Evolutionary conservation across 495 filamentous ascomycete genomes (phyloP).

Genomic region (Pseudoneurospora amorphoporcata): DNA sequence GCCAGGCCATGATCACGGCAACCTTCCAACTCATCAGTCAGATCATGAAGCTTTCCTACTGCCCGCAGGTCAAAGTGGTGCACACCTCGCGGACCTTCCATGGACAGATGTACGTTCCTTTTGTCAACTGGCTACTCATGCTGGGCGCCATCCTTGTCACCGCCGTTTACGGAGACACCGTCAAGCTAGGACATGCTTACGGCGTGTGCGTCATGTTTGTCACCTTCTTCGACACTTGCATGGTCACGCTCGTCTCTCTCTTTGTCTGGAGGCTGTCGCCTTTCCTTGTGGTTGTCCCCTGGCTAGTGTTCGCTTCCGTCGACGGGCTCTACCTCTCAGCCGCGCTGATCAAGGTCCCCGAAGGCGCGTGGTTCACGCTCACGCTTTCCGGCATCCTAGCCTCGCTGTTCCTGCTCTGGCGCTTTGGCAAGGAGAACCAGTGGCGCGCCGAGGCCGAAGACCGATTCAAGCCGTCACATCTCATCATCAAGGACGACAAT

Average conservation of each 20-base stretch:
- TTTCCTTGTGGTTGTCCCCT: slow-evolving; percentile 47
- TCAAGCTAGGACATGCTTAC: slow-evolving; percentile 38
- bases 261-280: slow-evolving; percentile 55
- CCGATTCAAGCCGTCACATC: slow-evolving; percentile 39
- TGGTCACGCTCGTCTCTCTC: slow-evolving; percentile 57
- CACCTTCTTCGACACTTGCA: slow-evolving; percentile 62
- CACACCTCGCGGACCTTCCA: slow-evolving; percentile 58
- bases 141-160: slow-evolving; percentile 64
- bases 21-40: slow-evolving; percentile 59
- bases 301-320: slow-evolving; percentile 48
- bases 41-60: slow-evolving; percentile 65
- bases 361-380: slow-evolving; percentile 68
- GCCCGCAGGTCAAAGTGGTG: slow-evolving; percentile 59
- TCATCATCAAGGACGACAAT: slow-evolving; percentile 19
- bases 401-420: slow-evolving; percentile 56
- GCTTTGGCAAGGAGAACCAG: slow-evolving; percentile 64
- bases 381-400: slow-evolving; percentile 49
- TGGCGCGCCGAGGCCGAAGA: slow-evolving; percentile 58
- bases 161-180: slow-evolving; percentile 59
- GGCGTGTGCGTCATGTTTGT: slow-evolving; percentile 63
- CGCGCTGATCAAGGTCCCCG: slow-evolving; percentile 56
- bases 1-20: slow-evolving; percentile 68
- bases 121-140: slow-evolving; percentile 66
- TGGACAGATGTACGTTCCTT: slow-evolving; percentile 61
- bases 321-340: slow-evolving; percentile 59